These are phyloP conservation scores for Parascedosporium putredinis DNA, from an alignment of 2,329 filamentous ascomycete genomes.

Conservation along the genomic window DNA sequence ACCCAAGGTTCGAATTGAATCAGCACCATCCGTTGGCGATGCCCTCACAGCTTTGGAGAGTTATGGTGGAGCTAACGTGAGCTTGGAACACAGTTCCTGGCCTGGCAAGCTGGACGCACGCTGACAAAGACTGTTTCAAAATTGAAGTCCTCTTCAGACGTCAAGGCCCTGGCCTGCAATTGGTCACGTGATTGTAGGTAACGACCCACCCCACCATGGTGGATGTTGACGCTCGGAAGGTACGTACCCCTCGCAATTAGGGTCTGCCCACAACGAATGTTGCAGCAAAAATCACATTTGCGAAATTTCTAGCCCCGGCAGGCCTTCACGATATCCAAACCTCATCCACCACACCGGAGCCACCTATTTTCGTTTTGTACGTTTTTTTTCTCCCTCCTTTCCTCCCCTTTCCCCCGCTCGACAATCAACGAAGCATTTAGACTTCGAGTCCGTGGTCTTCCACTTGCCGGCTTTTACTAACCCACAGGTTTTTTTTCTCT, in stretches of 20 bases:
- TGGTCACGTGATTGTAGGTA: constrained; percentile 10
- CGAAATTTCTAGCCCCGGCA: constrained; percentile 26
- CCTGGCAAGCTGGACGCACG: too few relatives aligned
- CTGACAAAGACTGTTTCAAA: too few relatives aligned
- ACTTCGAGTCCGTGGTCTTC: constrained; percentile 9
- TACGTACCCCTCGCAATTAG: constrained; percentile 23
- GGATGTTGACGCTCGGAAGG: constrained; percentile 12
- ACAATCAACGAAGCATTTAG: constrained; percentile 1
- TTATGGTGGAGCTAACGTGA: too few relatives aligned
- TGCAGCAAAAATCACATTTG: constrained; percentile 19
- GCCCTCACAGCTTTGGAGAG: too few relatives aligned
- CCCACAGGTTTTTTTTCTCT: constrained; percentile 1
- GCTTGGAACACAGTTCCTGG: too few relatives aligned
- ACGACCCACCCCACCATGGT: constrained; percentile 16
- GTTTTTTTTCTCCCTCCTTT: not conserved
- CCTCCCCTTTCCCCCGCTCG: not conserved
- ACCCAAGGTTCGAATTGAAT: too few relatives aligned
- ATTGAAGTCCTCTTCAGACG: too few relatives aligned
- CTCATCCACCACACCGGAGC: constrained; percentile 28
- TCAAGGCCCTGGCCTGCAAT: too few relatives aligned
- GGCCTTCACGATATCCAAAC: constrained; percentile 16
- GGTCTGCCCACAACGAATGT: constrained; percentile 30
- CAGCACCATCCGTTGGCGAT: too few relatives aligned
- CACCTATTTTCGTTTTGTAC: constrained; percentile 15
- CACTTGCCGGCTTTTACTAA: not conserved